A percentile compares a stretch with the other conserved stretches of the same genome.
Conservation (phyloP, 768 basidiomycete species). For the Tricholoma matsutake region DNA sequence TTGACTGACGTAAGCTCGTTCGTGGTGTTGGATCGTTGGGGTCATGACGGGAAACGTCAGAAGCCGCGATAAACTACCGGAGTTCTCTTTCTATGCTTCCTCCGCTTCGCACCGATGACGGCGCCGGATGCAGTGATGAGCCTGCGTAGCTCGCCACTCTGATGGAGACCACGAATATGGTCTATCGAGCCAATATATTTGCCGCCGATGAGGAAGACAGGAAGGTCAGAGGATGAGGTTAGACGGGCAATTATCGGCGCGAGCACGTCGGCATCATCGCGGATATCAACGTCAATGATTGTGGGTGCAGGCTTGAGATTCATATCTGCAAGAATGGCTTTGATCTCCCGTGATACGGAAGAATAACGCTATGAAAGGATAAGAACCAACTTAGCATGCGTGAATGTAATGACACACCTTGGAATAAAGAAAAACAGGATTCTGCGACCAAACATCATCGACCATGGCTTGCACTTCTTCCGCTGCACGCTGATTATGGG, state of each 20-base stretch:
- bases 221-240: constrained; percentile 51
- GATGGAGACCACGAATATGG: constrained; percentile 48
- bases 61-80: constrained; percentile 5
- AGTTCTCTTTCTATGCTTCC: constrained; percentile 42
- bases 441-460: constrained; percentile 64
- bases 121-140: constrained; percentile 57
- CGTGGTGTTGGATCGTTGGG: neutral
- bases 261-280: constrained; percentile 67
- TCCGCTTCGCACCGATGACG: constrained; percentile 49
- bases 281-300: constrained; percentile 69
- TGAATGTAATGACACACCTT: constrained; percentile 43
- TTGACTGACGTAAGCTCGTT: neutral
- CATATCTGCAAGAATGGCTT: constrained; percentile 51
- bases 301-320: constrained; percentile 61
- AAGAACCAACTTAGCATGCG: constrained; percentile 4
- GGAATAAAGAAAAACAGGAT: constrained; percentile 74
- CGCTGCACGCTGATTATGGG: constrained; percentile 54
- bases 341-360: constrained; percentile 62
- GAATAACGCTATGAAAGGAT: constrained; percentile 52
- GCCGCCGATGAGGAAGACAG: constrained; percentile 70
- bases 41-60: constrained; percentile 17
- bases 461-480: constrained; percentile 61
- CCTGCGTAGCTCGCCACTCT: constrained; percentile 48
- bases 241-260: constrained; percentile 60
- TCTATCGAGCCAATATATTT: constrained; percentile 48